Conservation (phyloP, 345 rosid genomes). For the Cardamine chenopodiifolia region DNA sequence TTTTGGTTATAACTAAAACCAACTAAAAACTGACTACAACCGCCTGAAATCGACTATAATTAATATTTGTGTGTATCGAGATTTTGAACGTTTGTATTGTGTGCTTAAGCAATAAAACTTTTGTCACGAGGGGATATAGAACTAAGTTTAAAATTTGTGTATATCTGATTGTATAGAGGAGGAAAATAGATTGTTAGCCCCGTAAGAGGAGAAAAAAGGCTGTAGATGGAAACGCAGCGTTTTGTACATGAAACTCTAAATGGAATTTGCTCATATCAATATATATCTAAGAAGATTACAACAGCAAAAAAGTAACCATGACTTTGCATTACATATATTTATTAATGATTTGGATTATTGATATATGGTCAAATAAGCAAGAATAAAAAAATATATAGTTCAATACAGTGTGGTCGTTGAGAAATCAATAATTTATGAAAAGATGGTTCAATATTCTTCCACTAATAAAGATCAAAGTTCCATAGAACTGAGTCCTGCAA, state of each 20-base stretch:
- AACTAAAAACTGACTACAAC: too few relatives aligned
- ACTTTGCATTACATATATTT: not conserved
- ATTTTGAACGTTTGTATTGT: too few relatives aligned
- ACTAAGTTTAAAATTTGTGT: too few relatives aligned
- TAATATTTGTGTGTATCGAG: too few relatives aligned
- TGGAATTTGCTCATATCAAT: not conserved
- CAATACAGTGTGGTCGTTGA: not conserved
- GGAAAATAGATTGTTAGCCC: too few relatives aligned
- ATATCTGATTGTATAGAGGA: too few relatives aligned
- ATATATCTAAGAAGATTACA: too few relatives aligned
- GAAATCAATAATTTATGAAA: not conserved
- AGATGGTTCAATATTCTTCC: conserved; percentile 4
- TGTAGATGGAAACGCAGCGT: conserved; percentile 40
- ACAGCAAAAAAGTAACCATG: not conserved
- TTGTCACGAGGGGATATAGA: too few relatives aligned
- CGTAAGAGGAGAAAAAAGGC: conserved; percentile 27
- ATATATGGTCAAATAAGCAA: too few relatives aligned
- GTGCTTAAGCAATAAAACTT: too few relatives aligned
- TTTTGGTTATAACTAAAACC: too few relatives aligned
- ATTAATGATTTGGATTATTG: not conserved
- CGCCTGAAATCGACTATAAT: too few relatives aligned
- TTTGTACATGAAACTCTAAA: conserved; percentile 9
- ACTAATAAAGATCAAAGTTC: conserved; percentile 24
- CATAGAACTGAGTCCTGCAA: conserved; percentile 1
- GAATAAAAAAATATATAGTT: not conserved